These are phyloP conservation scores for Daldinia concentrica DNA, from an alignment of 495 filamentous ascomycete species.

Conservation along the genomic window DNA sequence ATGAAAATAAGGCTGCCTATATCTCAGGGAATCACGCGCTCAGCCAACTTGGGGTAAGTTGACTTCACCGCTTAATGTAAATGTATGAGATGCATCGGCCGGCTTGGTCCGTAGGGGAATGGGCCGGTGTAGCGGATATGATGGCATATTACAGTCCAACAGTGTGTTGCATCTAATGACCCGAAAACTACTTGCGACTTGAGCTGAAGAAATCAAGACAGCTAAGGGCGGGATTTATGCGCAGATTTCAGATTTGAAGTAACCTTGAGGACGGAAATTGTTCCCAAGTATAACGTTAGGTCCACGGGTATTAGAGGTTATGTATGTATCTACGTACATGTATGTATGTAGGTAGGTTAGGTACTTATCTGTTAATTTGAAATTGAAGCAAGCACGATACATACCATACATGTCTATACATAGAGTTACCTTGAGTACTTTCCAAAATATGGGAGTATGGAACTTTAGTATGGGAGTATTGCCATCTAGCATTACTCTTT, in stretches of 20 bases:
- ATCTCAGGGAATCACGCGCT: conserved; percentile 25
- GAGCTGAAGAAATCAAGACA: not conserved
- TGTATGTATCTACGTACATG: not conserved
- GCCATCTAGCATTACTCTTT: conserved; percentile 1
- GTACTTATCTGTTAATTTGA: not conserved
- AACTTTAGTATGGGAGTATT: not conserved
- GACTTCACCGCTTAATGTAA: conserved; percentile 35
- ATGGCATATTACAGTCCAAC: conserved; percentile 16
- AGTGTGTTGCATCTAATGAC: conserved; percentile 6
- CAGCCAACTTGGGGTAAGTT: conserved; percentile 14
- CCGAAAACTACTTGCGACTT: not conserved
- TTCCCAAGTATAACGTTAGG: not conserved
- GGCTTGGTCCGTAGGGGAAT: conserved; percentile 8
- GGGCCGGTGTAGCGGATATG: conserved; percentile 13
- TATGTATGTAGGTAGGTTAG: not conserved
- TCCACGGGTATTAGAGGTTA: not conserved
- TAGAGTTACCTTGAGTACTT: not conserved
- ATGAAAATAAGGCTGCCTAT: conserved; percentile 21
- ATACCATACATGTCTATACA: not conserved
- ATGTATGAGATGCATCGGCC: conserved; percentile 31
- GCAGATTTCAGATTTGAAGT: not conserved
- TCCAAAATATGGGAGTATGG: too few relatives aligned
- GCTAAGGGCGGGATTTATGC: not conserved
- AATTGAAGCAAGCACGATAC: not conserved
- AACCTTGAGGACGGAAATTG: not conserved